Evolutionary conservation across 306 rosid species (phyloP), one percentile per base, ranked within the genome.

Genomic region (Trifolium repens): DNA sequence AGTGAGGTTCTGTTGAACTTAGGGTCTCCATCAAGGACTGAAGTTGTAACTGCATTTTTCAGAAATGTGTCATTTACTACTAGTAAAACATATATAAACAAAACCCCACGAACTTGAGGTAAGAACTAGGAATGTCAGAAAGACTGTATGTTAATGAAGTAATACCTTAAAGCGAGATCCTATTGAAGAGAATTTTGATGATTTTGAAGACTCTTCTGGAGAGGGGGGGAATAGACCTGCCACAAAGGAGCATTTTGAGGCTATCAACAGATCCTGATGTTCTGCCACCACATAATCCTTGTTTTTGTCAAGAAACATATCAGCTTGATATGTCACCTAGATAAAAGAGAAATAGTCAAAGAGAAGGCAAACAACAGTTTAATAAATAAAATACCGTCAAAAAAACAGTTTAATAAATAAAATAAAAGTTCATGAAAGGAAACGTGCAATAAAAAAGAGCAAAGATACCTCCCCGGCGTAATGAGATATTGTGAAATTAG

Each of bases 21-120:
- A 96, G 78, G 78, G 98, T 96, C 90, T 96, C 99, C 99, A 96
- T 96, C 88, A 96, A 88, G 70, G 99, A 96, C 78, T 96, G 99
- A 88, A 96, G 99, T 96, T 96, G 99, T 73, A 77, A 76, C 99
- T 96, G 96, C 94, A 88, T 43, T 71, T 83, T 77, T 32, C 35
- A 85, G 60, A 67, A 74, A 76, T 19, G 8, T 17, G 75, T 68
- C 67, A 84, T 39, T 72, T 60, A 72, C 34, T 75, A 75, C 58
- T 74, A 10, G 40, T 69, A 78, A 37, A 60, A 75, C 58, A 32
- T 27, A 69, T 17, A 67, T 78, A 13, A 74, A 14, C 49, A 79
- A 72, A 24, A 59, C 19, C 65, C 37, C 81, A 74, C 5, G 73
- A 57, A 71, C 68, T 26, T 10, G 7, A 81, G 60, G 46, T 10